phyloP scores from a whole-genome alignment of 2,329 filamentous ascomycete species.

The Verticillium nubilum region DNA sequence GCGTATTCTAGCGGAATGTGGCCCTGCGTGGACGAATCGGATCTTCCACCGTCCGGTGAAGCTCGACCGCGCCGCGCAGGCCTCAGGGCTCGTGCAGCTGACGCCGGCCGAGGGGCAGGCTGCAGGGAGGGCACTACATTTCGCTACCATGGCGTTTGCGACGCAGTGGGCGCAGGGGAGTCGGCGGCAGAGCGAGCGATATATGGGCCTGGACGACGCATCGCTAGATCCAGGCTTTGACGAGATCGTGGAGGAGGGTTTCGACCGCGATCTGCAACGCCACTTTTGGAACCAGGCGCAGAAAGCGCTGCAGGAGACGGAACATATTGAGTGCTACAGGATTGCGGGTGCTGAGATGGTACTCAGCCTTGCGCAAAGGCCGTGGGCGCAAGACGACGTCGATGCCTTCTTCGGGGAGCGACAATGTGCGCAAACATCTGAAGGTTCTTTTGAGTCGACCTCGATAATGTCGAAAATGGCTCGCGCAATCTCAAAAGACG shows the following conservation, averaged over 20 bases:
- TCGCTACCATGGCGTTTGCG: constrained; percentile 46
- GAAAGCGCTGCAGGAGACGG: constrained; percentile 26
- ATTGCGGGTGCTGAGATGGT: constrained; percentile 31
- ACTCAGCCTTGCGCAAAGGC: constrained; percentile 29
- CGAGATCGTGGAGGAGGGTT: constrained; percentile 21
- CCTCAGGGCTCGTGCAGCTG: constrained; percentile 32
- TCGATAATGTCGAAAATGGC: constrained; percentile 4
- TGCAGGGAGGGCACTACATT: constrained; percentile 38
- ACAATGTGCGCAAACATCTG: neutral
- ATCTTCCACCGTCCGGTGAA: constrained; percentile 44
- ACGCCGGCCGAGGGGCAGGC: constrained; percentile 34
- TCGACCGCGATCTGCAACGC: constrained; percentile 30
- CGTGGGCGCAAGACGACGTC: constrained; percentile 10
- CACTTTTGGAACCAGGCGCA: constrained; percentile 32
- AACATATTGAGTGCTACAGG: constrained; percentile 28
- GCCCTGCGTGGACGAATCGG: constrained; percentile 38
- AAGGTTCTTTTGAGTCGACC: neutral
- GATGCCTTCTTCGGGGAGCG: neutral
- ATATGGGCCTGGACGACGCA: neutral
- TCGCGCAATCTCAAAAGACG: constrained; percentile 17
- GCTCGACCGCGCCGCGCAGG: constrained; percentile 37
- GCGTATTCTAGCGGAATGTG: constrained; percentile 22
- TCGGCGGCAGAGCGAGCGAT: constrained; percentile 16
- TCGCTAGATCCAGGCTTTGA: neutral
- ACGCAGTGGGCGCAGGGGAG: constrained; percentile 43